These are phyloP conservation scores for Cudoniella acicularis DNA, from an alignment of 495 filamentous ascomycete species.

Conservation along the genomic window DNA sequence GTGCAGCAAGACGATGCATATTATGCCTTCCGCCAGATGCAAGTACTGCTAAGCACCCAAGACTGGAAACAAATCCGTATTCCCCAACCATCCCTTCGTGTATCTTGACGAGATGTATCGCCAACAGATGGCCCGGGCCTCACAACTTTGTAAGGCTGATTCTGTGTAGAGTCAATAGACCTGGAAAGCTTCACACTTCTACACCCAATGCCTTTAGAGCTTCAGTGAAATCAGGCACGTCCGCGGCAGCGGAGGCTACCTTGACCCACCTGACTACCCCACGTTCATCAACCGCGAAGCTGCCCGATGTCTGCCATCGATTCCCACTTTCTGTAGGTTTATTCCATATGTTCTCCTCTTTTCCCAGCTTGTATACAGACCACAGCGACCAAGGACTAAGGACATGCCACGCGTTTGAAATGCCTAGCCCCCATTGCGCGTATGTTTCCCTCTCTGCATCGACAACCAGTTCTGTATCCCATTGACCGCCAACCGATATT, in stretches of 20 bases:
- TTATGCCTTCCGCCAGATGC: too few relatives aligned
- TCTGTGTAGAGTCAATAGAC: too few relatives aligned
- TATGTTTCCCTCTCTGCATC: conserved; percentile 50
- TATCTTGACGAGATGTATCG: too few relatives aligned
- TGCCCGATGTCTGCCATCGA: conserved; percentile 55
- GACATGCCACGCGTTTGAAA: conserved; percentile 48
- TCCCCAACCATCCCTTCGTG: too few relatives aligned
- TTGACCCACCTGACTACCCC: conserved; percentile 47
- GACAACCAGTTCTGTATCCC: conserved; percentile 48
- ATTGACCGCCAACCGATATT: conserved; percentile 42
- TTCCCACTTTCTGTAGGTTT: conserved; percentile 49
- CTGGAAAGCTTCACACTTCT: too few relatives aligned
- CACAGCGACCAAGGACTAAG: conserved; percentile 42
- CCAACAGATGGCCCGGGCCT: too few relatives aligned
- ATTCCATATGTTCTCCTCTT: conserved; percentile 53
- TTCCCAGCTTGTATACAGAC: conserved; percentile 42
- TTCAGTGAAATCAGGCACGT: conserved; percentile 47
- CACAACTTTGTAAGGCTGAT: too few relatives aligned
- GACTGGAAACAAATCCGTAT: too few relatives aligned
- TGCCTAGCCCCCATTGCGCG: conserved; percentile 51
- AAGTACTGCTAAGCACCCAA: too few relatives aligned
- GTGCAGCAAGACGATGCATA: too few relatives aligned
- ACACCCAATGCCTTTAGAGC: conserved; percentile 35
- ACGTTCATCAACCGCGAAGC: conserved; percentile 48
- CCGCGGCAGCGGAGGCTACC: conserved; percentile 38